These are phyloP conservation scores for Trichoderma koningii DNA, from an alignment of 2,329 filamentous ascomycete species.

Conservation along the genomic window DNA sequence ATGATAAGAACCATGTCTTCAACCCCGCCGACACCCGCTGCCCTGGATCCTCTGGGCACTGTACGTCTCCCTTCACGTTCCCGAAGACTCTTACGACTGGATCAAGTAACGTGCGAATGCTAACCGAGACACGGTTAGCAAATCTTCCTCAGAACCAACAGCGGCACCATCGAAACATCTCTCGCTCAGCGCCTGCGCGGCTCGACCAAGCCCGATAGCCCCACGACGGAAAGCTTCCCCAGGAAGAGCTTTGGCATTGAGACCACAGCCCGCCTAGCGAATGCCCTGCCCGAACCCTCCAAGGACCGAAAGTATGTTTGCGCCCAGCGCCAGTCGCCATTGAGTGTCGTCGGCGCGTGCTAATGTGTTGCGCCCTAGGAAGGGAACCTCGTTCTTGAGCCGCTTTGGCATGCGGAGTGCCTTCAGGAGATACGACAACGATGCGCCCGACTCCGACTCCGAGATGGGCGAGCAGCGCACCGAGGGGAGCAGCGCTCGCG, in stretches of 20 bases:
- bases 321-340: too few species aligned
- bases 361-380: constrained; percentile 53
- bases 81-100: not conserved
- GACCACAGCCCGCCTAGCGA: constrained; percentile 41
- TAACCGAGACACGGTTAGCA: constrained; percentile 35
- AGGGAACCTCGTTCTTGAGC: constrained; percentile 87
- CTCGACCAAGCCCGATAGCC: constrained; percentile 55
- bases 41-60: constrained; percentile 45
- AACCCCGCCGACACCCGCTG: constrained; percentile 33
- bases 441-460: constrained; percentile 64
- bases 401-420: constrained; percentile 70
- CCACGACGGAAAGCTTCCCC: constrained; percentile 45
- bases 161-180: constrained; percentile 43
- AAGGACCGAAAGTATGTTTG: constrained; percentile 66
- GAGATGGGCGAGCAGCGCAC: constrained; percentile 68
- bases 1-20: constrained; percentile 34
- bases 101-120: not conserved
- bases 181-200: constrained; percentile 59
- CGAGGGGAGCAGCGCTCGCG: constrained; percentile 79
- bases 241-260: constrained; percentile 49
- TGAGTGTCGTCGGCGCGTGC: constrained; percentile 1
- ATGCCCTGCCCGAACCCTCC: constrained; percentile 46
- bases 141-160: constrained; percentile 46
- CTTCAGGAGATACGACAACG: constrained; percentile 70
- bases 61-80: constrained; percentile 33